A percentile compares a stretch with the other conserved stretches of the same genome.
Evolutionary conservation across 2,329 filamentous ascomycete genomes (phyloP).

Genomic region (Blumeriella jaapii): DNA sequence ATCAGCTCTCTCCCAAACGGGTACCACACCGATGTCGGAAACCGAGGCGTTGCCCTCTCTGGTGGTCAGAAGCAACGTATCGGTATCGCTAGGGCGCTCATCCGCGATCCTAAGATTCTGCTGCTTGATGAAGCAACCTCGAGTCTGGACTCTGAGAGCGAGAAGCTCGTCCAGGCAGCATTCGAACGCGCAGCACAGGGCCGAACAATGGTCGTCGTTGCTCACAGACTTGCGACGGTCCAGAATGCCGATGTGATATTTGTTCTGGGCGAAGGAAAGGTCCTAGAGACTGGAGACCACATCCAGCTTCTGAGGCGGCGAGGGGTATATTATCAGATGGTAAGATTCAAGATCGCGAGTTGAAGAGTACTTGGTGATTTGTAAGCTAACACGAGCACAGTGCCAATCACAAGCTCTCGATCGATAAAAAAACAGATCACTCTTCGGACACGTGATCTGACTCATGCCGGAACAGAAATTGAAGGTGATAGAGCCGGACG

Average conservation of each 20-base stretch:
- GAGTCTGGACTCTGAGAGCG: conserved; percentile 43
- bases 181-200: conserved; percentile 52
- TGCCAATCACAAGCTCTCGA: conserved; percentile 26
- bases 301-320: conserved; percentile 16
- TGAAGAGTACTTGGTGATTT: no score
- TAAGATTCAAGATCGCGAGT: conserved; percentile 9
- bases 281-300: conserved; percentile 23
- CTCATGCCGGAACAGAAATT: no score
- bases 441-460: no score
- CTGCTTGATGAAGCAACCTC: conserved; percentile 49
- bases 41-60: conserved; percentile 35
- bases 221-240: conserved; percentile 65
- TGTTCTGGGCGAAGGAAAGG: conserved; percentile 22
- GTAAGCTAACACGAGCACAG: conserved; percentile 6
- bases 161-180: conserved; percentile 49
- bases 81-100: conserved; percentile 41
- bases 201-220: conserved; percentile 67
- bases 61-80: conserved; percentile 46
- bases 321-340: conserved; percentile 25
- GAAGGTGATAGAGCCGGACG: no score
- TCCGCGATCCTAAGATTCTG: conserved; percentile 39
- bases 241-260: conserved; percentile 47
- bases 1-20: conserved; percentile 40
- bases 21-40: conserved; percentile 36
- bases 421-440: no score